These are phyloP conservation scores for Usnea hakonensis DNA, from an alignment of 495 filamentous ascomycete genomes.

Conservation along the genomic window DNA sequence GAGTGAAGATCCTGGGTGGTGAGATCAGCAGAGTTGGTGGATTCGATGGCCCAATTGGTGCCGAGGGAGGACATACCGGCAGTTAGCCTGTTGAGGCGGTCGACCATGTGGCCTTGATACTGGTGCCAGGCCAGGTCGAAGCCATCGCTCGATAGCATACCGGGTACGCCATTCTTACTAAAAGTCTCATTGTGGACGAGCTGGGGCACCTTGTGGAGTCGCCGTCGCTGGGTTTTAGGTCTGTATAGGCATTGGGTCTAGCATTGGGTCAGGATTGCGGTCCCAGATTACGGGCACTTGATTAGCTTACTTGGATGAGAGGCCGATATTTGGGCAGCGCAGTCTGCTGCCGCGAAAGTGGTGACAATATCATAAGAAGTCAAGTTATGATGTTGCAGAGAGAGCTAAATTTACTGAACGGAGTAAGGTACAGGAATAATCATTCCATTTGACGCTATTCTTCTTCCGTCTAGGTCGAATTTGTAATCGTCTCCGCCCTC, in stretches of 20 bases:
- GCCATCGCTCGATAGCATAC: constrained; percentile 55
- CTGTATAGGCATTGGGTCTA: constrained; percentile 20
- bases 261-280: constrained; percentile 2
- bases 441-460: constrained; percentile 7
- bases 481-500: constrained; percentile 3
- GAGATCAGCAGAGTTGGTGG: background rate
- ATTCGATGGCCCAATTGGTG: background rate
- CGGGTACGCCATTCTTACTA: constrained; percentile 53
- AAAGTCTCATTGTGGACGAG: constrained; percentile 49
- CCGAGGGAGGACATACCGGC: constrained; percentile 50
- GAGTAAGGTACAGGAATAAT: too few species aligned
- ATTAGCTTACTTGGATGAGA: constrained; percentile 10
- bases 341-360: constrained; percentile 43
- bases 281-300: background rate
- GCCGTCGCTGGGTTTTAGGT: constrained; percentile 29
- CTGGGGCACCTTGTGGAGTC: constrained; percentile 48
- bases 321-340: constrained; percentile 36
- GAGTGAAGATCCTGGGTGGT: constrained; percentile 46
- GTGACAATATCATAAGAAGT: constrained; percentile 43
- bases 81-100: constrained; percentile 66
- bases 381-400: constrained; percentile 8
- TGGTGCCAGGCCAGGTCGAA: constrained; percentile 73
- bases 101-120: constrained; percentile 65
- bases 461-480: constrained; percentile 1
- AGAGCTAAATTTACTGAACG: constrained; percentile 13